A percentile compares a stretch with the other conserved stretches of the same genome.
Evolutionary conservation across 139 green algal genomes (phyloP).

Genomic region (Auxenochlorella pyrenoidosa): DNA sequence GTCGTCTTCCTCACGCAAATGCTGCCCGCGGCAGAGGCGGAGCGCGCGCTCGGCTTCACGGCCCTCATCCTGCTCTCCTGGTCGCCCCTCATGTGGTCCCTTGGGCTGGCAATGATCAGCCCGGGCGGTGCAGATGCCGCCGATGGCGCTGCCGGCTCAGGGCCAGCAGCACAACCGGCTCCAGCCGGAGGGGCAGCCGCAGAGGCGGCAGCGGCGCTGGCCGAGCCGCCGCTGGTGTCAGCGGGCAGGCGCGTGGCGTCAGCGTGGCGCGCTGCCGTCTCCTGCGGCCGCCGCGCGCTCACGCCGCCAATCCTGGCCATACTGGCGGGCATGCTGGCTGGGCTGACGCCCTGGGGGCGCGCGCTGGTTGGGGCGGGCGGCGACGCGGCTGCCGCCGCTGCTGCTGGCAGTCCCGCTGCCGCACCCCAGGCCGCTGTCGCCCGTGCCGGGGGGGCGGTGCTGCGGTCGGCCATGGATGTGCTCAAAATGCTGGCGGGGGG

Average conservation of each 20-base stretch:
- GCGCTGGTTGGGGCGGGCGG: slow-evolving; percentile 36
- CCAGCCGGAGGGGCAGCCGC: not conserved
- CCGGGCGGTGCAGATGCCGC: not conserved
- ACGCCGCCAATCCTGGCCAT: slow-evolving; percentile 68
- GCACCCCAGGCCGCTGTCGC: not conserved
- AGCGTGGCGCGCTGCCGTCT: not conserved
- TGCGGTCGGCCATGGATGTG: slow-evolving; percentile 48
- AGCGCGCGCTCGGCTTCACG: slow-evolving; percentile 32
- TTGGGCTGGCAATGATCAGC: slow-evolving; percentile 41
- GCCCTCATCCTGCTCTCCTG: slow-evolving; percentile 52
- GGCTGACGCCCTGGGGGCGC: slow-evolving; percentile 52
- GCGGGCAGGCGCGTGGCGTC: not conserved
- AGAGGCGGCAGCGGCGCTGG: not conserved
- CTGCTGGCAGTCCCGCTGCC: not conserved
- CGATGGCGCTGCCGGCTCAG: not conserved
- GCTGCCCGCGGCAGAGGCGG: slow-evolving; percentile 37
- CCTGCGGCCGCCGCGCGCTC: not conserved
- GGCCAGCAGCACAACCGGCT: not conserved
- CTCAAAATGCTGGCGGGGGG: slow-evolving; percentile 52
- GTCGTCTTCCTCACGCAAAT: slow-evolving; percentile 60
- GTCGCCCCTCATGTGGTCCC: slow-evolving; percentile 48
- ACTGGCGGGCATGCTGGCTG: slow-evolving; percentile 51
- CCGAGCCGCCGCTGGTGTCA: no score
- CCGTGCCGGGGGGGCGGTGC: not conserved
- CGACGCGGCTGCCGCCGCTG: not conserved